phyloP scores from a whole-genome alignment of 768 basidiomycete species.

The Boletus coccyginus region DNA sequence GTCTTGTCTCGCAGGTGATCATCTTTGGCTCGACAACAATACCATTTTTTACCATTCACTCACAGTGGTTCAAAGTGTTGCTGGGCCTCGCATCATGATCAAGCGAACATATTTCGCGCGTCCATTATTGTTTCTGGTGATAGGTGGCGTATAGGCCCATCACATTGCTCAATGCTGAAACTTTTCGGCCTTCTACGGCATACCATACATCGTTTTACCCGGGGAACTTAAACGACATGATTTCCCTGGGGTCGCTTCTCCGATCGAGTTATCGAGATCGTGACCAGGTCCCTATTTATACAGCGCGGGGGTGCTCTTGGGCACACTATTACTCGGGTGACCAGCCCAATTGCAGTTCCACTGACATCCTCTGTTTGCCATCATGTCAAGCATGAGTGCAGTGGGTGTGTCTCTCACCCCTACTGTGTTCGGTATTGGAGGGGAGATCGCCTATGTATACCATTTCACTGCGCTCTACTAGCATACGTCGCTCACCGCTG shows the following conservation, averaged over 20 bases:
- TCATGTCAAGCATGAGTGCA: conserved; percentile 11
- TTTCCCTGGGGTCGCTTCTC: background rate
- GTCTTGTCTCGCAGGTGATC: background rate
- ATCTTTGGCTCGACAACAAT: background rate
- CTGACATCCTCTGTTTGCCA: background rate
- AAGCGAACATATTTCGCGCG: background rate
- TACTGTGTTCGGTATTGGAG: background rate
- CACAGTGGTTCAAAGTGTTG: background rate
- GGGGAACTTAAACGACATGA: background rate
- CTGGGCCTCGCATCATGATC: background rate
- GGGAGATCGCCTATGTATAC: conserved; percentile 6
- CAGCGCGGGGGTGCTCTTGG: background rate
- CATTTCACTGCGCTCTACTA: background rate
- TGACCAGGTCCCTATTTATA: conserved; percentile 16
- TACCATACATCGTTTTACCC: background rate
- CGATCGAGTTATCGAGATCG: background rate
- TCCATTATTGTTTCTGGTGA: background rate
- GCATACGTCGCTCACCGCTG: background rate
- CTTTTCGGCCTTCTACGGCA: background rate
- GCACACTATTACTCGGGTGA: background rate
- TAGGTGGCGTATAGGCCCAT: background rate
- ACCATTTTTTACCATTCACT: background rate
- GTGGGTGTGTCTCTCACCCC: conserved; percentile 1
- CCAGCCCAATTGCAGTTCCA: background rate
- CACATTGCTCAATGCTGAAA: background rate